Evolutionary conservation across 1,139 yeast species (phyloP).

Genomic region (Zygotorulaspora mrakii): DNA sequence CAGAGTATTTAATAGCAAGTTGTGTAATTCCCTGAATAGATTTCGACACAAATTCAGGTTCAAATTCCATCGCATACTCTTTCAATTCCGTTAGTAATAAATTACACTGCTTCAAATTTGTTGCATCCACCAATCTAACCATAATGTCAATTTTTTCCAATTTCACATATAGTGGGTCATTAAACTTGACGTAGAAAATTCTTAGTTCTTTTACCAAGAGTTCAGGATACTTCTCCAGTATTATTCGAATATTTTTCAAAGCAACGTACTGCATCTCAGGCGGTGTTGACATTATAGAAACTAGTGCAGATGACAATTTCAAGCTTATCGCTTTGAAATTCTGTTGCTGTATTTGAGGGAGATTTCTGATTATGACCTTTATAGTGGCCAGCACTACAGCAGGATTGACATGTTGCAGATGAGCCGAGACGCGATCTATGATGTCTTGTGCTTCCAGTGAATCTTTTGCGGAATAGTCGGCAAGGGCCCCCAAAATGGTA

Average conservation of each 20-base stretch:
- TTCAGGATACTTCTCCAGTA: slow-evolving; percentile 83
- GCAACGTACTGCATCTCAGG: slow-evolving; percentile 98
- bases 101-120: slow-evolving; percentile 59
- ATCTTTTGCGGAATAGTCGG: slow-evolving; percentile 59
- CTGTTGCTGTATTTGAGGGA: slow-evolving; percentile 41
- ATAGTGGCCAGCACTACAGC: slow-evolving; percentile 88
- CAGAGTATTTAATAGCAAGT: slow-evolving; percentile 74
- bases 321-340: slow-evolving; percentile 42
- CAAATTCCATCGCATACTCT: slow-evolving; percentile 94
- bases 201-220: slow-evolving; percentile 76
- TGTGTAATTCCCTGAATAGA: slow-evolving; percentile 85
- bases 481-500: slow-evolving; percentile 75
- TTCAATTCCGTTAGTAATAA: slow-evolving; percentile 77
- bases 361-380: slow-evolving; percentile 72
- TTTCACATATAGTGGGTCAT: slow-evolving; percentile 90
- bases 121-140: slow-evolving; percentile 63
- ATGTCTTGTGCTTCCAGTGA: slow-evolving; percentile 75
- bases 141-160: slow-evolving; percentile 88
- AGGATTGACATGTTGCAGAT: slow-evolving; percentile 95
- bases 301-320: slow-evolving; percentile 87
- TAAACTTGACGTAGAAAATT: slow-evolving; percentile 88
- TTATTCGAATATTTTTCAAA: slow-evolving; percentile 82
- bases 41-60: slow-evolving; percentile 78
- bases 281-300: slow-evolving; percentile 77
- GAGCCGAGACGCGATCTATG: slow-evolving; percentile 88